Evolutionary conservation across 257 asterid species (phyloP).

Genomic region (Lantana camara): DNA sequence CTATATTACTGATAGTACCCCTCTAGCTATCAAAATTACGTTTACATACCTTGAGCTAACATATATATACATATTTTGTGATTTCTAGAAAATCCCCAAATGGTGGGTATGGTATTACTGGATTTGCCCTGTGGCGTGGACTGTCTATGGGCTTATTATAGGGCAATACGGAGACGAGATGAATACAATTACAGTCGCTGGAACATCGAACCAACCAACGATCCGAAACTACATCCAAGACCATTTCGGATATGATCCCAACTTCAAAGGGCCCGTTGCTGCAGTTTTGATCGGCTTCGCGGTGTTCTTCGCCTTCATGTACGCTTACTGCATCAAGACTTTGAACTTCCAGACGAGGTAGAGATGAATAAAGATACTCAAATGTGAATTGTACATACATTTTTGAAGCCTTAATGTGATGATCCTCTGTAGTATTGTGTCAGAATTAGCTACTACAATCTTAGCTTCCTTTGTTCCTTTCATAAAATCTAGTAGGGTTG

Average conservation of each 20-base stretch:
- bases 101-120: constrained; percentile 99
- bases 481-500: no score
- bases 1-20: no score
- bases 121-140: constrained; percentile 97
- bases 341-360: constrained; percentile 63
- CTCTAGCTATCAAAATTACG: no score
- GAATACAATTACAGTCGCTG: constrained; percentile 45
- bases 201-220: constrained; percentile 44
- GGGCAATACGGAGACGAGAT: constrained; percentile 80
- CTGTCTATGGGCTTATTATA: constrained; percentile 76
- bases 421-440: no score
- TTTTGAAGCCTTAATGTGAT: neutral
- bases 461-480: no score
- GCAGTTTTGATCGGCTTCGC: constrained; percentile 57
- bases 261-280: constrained; percentile 64
- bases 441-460: no score
- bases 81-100: constrained; percentile 73
- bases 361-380: neutral
- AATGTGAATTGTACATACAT: constrained; percentile 16
- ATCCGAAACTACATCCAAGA: constrained; percentile 52
- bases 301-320: constrained; percentile 57
- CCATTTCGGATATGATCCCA: constrained; percentile 67
- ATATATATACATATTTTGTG: no score
- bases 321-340: constrained; percentile 64
- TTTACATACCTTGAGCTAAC: no score